phyloP scores from a whole-genome alignment of 164 flowering plant genomes.

The Echeveria elegans region DNA sequence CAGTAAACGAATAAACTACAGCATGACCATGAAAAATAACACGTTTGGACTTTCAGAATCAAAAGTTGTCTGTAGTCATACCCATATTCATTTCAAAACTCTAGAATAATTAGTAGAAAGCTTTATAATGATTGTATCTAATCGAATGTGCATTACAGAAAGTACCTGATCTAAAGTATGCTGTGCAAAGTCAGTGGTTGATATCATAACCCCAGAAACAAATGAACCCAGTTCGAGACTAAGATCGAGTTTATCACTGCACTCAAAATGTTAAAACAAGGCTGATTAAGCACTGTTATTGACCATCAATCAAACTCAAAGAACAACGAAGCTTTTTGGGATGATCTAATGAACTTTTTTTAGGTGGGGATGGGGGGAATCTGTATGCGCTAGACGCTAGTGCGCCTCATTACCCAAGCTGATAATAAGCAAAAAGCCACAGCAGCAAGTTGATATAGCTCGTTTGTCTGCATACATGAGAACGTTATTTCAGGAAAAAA shows the following conservation, averaged over 20 bases:
- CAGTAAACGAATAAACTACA: background rate
- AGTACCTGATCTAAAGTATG: conserved; percentile 91
- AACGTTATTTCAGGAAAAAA: too few species aligned
- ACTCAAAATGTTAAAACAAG: conserved; percentile 40
- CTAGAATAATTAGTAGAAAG: background rate
- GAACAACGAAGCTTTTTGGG: too few species aligned
- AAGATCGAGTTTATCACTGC: conserved; percentile 93
- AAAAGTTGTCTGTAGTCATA: background rate
- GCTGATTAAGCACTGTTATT: too few species aligned
- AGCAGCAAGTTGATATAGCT: conserved; percentile 79
- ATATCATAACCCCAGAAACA: conserved; percentile 89
- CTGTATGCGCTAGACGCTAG: too few species aligned
- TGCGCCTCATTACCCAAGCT: conserved; percentile 72
- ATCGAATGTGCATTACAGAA: background rate
- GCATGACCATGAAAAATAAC: background rate
- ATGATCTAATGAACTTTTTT: too few species aligned
- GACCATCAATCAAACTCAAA: background rate
- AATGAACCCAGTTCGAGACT: conserved; percentile 21
- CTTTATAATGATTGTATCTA: background rate
- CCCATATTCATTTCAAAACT: background rate
- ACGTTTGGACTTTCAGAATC: background rate
- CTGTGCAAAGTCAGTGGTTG: conserved; percentile 89
- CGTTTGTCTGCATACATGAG: conserved; percentile 12
- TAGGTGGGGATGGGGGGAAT: too few species aligned
- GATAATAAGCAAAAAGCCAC: conserved; percentile 92